A percentile compares a stretch with the other conserved stretches of the same genome.
Evolutionary conservation across 2,329 filamentous ascomycete species (phyloP).

Genomic region (Dendryphion nanum): DNA sequence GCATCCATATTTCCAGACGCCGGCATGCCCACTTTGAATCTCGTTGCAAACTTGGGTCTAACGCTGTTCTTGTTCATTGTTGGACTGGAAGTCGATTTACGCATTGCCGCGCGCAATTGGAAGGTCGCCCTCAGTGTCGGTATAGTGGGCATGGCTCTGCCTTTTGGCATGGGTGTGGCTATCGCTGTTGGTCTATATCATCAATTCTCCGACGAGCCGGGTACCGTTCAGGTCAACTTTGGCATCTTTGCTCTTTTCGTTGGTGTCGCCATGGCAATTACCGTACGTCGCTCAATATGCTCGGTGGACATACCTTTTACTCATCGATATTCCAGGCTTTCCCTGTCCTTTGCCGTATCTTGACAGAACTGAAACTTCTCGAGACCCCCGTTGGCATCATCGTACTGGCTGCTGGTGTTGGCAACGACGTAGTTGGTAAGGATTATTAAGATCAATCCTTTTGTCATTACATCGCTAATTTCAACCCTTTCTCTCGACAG

Average conservation of each 20-base stretch:
- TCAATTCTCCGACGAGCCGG: conserved; percentile 60
- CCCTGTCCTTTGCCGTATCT: conserved; percentile 85
- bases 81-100: conserved; percentile 78
- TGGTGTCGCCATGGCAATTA: conserved; percentile 87
- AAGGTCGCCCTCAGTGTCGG: conserved; percentile 72
- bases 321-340: conserved; percentile 55
- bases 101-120: conserved; percentile 76
- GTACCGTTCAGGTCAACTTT: conserved; percentile 55
- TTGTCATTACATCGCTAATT: too few relatives aligned
- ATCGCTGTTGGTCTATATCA: conserved; percentile 78
- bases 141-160: conserved; percentile 72
- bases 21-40: conserved; percentile 63
- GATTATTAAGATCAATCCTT: conserved; percentile 1
- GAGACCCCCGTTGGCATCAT: conserved; percentile 79
- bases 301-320: neutral
- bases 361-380: conserved; percentile 83
- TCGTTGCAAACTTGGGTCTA: conserved; percentile 77
- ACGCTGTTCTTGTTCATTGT: conserved; percentile 83
- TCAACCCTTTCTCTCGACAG: conserved; percentile 12
- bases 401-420: conserved; percentile 84
- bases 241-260: conserved; percentile 71
- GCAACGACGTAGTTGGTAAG: conserved; percentile 73
- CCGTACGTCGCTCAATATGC: conserved; percentile 54
- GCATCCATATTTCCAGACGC: conserved; percentile 69
- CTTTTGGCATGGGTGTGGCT: conserved; percentile 75